phyloP scores from a whole-genome alignment of 176 grass and related monocot genomes.

The Bromus sterilis region DNA sequence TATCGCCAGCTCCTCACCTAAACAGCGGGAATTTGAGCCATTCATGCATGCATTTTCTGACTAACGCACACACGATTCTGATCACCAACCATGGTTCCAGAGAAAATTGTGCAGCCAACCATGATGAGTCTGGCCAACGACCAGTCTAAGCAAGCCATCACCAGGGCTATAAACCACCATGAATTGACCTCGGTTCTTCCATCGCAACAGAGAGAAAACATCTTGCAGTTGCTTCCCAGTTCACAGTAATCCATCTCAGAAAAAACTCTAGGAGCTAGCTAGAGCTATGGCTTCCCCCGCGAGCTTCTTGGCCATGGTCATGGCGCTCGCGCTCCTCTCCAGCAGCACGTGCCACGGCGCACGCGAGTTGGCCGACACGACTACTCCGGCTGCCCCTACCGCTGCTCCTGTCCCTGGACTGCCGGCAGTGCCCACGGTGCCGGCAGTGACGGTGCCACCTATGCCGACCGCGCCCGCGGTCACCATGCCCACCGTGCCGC shows the following conservation, averaged over 20 bases:
- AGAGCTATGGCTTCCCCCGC: not conserved
- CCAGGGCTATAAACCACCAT: not conserved
- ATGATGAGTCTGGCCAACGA: too few relatives aligned
- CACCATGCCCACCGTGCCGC: not conserved
- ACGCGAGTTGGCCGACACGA: not conserved
- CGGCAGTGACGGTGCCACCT: not conserved
- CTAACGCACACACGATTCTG: too few relatives aligned
- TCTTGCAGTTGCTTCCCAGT: not conserved
- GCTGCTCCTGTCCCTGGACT: not conserved
- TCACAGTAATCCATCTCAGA: not conserved
- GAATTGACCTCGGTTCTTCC: not conserved
- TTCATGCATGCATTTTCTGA: too few relatives aligned
- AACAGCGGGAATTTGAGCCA: too few relatives aligned
- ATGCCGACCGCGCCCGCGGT: not conserved
- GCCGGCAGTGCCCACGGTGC: not conserved
- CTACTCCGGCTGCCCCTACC: not conserved
- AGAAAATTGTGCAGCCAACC: too few relatives aligned
- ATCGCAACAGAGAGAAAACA: not conserved
- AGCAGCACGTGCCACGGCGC: not conserved
- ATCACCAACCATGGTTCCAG: too few relatives aligned
- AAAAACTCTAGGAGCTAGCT: too few relatives aligned
- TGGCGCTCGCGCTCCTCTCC: not conserved
- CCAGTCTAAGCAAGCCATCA: too few relatives aligned
- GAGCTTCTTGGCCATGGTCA: conserved; percentile 1
- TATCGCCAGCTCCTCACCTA: too few relatives aligned